Conservation (phyloP, 257 asterid species). For the Jacaranda copaia region DNA sequence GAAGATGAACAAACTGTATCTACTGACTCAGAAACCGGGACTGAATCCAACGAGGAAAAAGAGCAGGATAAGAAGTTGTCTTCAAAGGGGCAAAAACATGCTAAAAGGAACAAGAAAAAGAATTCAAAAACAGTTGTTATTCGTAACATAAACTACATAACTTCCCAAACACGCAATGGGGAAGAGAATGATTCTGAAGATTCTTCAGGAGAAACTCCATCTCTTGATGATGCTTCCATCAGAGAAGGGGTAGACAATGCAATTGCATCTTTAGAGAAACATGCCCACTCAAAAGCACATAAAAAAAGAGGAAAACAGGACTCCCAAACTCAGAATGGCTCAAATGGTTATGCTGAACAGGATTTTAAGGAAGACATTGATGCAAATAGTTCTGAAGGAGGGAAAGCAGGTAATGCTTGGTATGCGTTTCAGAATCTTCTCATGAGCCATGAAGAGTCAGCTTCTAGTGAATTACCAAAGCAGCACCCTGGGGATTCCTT, state of each 20-base stretch:
- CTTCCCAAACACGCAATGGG: constrained; percentile 67
- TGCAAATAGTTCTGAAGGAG: constrained; percentile 45
- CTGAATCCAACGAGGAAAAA: constrained; percentile 50
- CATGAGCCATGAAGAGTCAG: constrained; percentile 60
- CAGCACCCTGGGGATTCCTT: constrained; percentile 39
- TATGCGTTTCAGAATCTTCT: constrained; percentile 78
- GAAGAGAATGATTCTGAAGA: constrained; percentile 62
- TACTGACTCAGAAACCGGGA: constrained; percentile 50
- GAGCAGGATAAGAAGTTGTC: constrained; percentile 52
- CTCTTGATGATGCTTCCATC: constrained; percentile 60
- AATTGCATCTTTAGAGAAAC: constrained; percentile 59
- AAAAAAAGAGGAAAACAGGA: constrained; percentile 49
- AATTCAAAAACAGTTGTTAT: constrained; percentile 78
- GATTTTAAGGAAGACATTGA: constrained; percentile 34
- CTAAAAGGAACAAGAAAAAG: constrained; percentile 68
- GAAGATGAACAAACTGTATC: constrained; percentile 67
- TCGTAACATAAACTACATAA: constrained; percentile 84
- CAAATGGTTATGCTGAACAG: constrained; percentile 40
- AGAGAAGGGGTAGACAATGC: constrained; percentile 71
- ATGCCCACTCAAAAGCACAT: constrained; percentile 42
- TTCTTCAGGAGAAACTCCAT: constrained; percentile 46
- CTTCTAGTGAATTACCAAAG: constrained; percentile 35
- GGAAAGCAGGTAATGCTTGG: constrained; percentile 56
- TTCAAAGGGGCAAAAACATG: constrained; percentile 47
- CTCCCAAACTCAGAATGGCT: constrained; percentile 40